Conservation (phyloP, 345 rosid genomes). For the rapeseed (Brassica napus) region DNA sequence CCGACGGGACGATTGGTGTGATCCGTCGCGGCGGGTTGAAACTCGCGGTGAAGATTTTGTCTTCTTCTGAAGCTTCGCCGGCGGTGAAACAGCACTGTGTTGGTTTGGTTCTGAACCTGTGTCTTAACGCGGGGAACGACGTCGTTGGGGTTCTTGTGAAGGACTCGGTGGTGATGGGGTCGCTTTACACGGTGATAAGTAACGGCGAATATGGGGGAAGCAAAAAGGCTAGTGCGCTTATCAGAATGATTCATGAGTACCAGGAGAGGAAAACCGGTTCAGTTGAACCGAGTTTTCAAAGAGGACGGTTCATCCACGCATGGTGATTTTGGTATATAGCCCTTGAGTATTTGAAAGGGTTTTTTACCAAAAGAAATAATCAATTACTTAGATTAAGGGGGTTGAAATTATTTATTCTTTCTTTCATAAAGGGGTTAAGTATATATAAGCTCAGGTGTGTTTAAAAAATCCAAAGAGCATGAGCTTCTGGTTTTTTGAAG, state of each 20-base stretch:
- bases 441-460: not conserved
- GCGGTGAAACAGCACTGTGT: constrained; percentile 60
- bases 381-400: not conserved
- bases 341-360: constrained; percentile 28
- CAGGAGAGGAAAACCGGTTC: constrained; percentile 51
- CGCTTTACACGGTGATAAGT: constrained; percentile 61
- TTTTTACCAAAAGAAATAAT: not conserved
- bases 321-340: constrained; percentile 45
- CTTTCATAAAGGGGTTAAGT: not conserved
- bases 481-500: constrained; percentile 11
- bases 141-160: constrained; percentile 43
- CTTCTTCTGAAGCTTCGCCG: constrained; percentile 38
- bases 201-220: constrained; percentile 70
- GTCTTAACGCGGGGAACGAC: constrained; percentile 53
- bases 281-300: constrained; percentile 40
- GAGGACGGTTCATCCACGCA: constrained; percentile 56
- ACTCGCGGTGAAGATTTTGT: constrained; percentile 40
- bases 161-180: constrained; percentile 58
- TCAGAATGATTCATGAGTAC: constrained; percentile 68
- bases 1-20: constrained; percentile 54
- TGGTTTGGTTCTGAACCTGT: constrained; percentile 51
- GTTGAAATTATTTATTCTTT: not conserved
- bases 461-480: constrained; percentile 18
- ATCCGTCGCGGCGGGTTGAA: constrained; percentile 51
- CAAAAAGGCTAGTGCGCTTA: constrained; percentile 69